Evolutionary conservation across 306 rosid genomes (phyloP).

Genomic region (Trifolium dubium): DNA sequence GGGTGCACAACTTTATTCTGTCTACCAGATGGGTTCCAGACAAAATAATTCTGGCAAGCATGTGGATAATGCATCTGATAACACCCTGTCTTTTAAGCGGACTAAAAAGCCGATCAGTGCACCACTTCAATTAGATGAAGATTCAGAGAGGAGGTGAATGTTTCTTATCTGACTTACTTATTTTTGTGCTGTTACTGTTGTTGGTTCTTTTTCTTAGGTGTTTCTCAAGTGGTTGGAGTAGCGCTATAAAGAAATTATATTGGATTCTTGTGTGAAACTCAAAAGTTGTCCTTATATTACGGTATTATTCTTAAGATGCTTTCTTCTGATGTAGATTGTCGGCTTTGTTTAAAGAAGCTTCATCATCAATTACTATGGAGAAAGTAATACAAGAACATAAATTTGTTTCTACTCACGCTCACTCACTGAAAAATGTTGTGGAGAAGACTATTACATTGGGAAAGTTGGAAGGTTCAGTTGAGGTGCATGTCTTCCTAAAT

Average conservation of each 20-base stretch:
- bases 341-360: constrained; percentile 66
- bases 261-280: constrained; percentile 35
- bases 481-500: constrained; percentile 48
- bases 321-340: constrained; percentile 56
- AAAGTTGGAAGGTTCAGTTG: constrained; percentile 84
- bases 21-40: constrained; percentile 43
- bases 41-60: constrained; percentile 47
- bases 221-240: not conserved
- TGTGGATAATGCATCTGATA: constrained; percentile 50
- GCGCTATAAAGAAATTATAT: constrained; percentile 10
- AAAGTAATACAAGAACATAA: constrained; percentile 60
- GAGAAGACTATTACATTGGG: constrained; percentile 80
- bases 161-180: constrained; percentile 32
- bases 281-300: constrained; percentile 18
- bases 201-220: not conserved
- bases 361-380: constrained; percentile 67
- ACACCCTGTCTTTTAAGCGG: constrained; percentile 38
- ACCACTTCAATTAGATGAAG: constrained; percentile 57
- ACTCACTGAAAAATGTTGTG: constrained; percentile 49
- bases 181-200: constrained; percentile 3
- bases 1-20: constrained; percentile 48
- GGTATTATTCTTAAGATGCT: constrained; percentile 33
- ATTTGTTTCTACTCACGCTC: constrained; percentile 60
- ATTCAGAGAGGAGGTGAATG: constrained; percentile 72
- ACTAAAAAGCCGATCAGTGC: constrained; percentile 44